Evolutionary conservation across 176 grass and related monocot genomes (phyloP), one percentile per base, ranked within the genome.

Genomic region (Zizania latifolia): DNA sequence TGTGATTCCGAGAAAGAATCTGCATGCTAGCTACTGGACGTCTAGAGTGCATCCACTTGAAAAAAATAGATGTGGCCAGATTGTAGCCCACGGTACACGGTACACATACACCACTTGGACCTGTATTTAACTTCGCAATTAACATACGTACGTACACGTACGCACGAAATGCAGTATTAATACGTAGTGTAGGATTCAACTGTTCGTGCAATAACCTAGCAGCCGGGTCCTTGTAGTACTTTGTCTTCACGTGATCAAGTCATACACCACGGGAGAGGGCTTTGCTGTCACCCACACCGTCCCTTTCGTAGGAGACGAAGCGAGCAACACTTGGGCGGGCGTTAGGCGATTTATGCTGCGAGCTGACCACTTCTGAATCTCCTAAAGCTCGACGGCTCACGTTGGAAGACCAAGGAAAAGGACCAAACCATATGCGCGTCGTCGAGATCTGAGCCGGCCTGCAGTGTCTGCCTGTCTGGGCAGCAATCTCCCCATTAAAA

Each of bases 371-470:
- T 4, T 12, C 2, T 5, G 33, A 13, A 67, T 21, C 28, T 44
- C 9, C 15, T 6, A 61, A 51, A 68, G 6, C 12, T 17, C 51
- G 16, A 67, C n/a, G 81, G 31, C 2, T 37, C 39, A 40, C 59
- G 17, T 26, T 39, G 30, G 29, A 40, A 23, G 21, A 66, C 28
- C 76, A 8, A 38, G 48, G 76, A 54, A 62, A 81, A 81, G 32
- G 70, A 80, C 77, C 70, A 16, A 65, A 61, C 39, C 14, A 3
- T 5, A 45, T 53, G 10, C 3, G 48, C 48, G n/a, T n/a, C n/a
- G n/a, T 23, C 51, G 77, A 69, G 62, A 81, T 66, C 53, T 19
- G 77, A 60, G 77, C 77, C 76, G 19, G n/a, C n/a, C n/a, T n/a
- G n/a, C n/a, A n/a, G n/a, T n/a, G n/a, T n/a, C n/a, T n/a, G n/a